These are phyloP conservation scores for Oenanthe javanica DNA, from an alignment of 140 eudicot species.

Conservation along the genomic window DNA sequence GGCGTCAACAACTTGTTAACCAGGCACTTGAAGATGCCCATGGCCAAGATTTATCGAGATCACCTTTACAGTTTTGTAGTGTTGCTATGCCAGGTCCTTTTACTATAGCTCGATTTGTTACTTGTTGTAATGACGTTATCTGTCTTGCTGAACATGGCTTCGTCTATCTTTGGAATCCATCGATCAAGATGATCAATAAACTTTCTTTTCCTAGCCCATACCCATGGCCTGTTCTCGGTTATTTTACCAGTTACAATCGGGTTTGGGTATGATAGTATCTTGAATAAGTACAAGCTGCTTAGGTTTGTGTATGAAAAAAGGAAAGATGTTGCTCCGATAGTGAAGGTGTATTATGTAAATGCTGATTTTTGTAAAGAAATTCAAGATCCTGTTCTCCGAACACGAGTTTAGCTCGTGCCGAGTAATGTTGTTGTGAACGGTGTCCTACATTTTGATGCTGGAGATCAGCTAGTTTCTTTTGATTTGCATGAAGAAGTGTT, in stretches of 20 bases:
- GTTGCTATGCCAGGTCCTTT: neutral
- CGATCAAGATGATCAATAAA: neutral
- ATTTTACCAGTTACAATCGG: neutral
- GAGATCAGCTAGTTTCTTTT: neutral
- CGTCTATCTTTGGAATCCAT: neutral
- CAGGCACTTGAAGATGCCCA: neutral
- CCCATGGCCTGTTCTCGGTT: too few relatives aligned
- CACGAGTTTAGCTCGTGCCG: neutral
- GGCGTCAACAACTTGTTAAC: neutral
- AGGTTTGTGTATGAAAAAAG: neutral
- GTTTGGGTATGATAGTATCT: neutral
- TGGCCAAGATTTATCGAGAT: neutral
- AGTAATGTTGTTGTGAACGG: neutral
- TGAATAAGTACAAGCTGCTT: neutral
- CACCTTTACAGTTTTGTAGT: neutral
- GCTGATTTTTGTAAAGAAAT: neutral
- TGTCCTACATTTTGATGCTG: neutral
- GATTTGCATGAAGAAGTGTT: too few relatives aligned
- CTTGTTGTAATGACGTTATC: neutral
- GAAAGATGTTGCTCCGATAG: neutral
- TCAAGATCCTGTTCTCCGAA: neutral
- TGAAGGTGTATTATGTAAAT: neutral
- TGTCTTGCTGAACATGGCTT: neutral
- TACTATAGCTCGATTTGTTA: neutral
- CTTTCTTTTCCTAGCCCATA: too few relatives aligned